Conservation (phyloP, 2,329 filamentous ascomycete genomes). For the Thyridium curvatum region DNA sequence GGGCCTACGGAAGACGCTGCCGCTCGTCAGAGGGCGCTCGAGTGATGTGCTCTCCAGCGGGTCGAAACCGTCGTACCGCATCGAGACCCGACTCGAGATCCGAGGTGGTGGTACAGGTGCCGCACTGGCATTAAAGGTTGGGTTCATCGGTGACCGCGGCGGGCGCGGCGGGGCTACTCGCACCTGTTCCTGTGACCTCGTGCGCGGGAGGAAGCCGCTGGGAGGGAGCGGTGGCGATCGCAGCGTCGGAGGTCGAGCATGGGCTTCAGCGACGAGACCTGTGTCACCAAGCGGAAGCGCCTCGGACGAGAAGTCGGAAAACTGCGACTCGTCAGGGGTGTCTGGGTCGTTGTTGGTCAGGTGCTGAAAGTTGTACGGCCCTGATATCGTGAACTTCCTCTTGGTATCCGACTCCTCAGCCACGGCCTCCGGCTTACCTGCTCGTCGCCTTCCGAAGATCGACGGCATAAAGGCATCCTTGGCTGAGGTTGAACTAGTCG, state of each 20-base stretch:
- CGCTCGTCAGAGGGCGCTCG: slow-evolving; percentile 38
- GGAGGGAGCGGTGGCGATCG: slow-evolving; percentile 20
- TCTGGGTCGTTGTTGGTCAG: slow-evolving; percentile 47
- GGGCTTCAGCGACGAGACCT: neutral
- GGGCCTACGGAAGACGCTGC: slow-evolving; percentile 35
- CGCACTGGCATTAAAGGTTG: slow-evolving; percentile 16
- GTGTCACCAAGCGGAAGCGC: slow-evolving; percentile 18
- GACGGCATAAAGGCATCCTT: slow-evolving; percentile 34
- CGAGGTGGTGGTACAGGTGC: slow-evolving; percentile 44
- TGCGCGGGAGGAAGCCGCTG: slow-evolving; percentile 29
- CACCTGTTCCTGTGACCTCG: slow-evolving; percentile 44
- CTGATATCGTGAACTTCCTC: slow-evolving; percentile 50
- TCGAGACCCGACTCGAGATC: slow-evolving; percentile 46
- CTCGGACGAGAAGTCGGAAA: slow-evolving; percentile 43
- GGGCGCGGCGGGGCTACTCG: slow-evolving; percentile 41
- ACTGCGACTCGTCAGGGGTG: slow-evolving; percentile 34
- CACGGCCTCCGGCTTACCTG: slow-evolving; percentile 21
- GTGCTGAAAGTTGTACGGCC: slow-evolving; percentile 62
- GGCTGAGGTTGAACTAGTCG: neutral
- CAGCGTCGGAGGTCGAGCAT: slow-evolving; percentile 17
- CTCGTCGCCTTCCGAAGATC: slow-evolving; percentile 45
- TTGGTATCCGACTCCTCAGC: slow-evolving; percentile 18
- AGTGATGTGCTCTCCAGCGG: slow-evolving; percentile 22
- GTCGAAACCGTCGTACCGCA: slow-evolving; percentile 36
- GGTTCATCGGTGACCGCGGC: slow-evolving; percentile 37